Evolutionary conservation across 1,284 basidiomycete species (phyloP).

Genomic region (Ustilago shanxiensis): DNA sequence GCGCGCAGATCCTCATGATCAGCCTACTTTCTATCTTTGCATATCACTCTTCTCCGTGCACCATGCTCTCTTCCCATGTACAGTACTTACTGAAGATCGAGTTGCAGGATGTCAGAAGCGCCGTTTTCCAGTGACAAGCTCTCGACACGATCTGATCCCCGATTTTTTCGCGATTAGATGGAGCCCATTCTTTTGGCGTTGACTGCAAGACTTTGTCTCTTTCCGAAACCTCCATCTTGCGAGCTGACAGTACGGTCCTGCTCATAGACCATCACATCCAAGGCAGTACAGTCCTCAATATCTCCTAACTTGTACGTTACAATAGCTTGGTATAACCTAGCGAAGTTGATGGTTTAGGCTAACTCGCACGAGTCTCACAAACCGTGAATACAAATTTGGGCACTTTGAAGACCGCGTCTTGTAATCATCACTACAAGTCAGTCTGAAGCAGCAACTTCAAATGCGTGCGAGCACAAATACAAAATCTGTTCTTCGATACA

Average conservation of each 20-base stretch:
- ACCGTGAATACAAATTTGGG: background rate
- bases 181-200: too few species aligned
- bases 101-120: background rate
- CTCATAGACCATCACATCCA: too few species aligned
- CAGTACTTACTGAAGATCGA: too few species aligned
- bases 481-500: background rate
- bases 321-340: too few species aligned
- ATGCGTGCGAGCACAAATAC: background rate
- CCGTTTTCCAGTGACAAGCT: too few species aligned
- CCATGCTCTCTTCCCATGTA: background rate
- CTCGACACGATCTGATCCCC: background rate
- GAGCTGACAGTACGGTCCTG: too few species aligned
- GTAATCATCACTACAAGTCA: background rate
- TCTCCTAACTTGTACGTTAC: too few species aligned
- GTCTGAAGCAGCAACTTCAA: background rate
- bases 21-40: background rate
- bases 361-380: background rate
- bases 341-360: too few species aligned
- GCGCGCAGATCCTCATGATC: background rate
- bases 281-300: too few species aligned
- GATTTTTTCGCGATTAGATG: background rate
- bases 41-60: slow-evolving; percentile 3
- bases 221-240: too few species aligned
- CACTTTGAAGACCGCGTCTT: slow-evolving; percentile 1
- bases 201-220: too few species aligned